A percentile compares a stretch with the other conserved stretches of the same genome.
Evolutionary conservation across 2,329 filamentous ascomycete genomes (phyloP).

Genomic region (Sarocladiaceae sp.): DNA sequence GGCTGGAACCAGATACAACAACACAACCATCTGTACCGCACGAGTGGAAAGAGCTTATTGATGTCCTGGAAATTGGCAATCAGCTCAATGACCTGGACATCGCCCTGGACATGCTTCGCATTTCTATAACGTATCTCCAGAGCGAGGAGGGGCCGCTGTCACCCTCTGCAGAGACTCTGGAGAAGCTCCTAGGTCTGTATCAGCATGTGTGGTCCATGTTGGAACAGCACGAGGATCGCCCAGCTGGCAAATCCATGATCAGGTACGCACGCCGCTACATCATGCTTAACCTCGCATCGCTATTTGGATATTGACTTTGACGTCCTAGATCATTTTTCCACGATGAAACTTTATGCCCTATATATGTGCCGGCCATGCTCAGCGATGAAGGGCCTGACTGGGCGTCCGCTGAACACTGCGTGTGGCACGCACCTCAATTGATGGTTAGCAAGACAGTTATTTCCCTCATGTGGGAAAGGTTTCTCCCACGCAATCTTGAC

Average conservation of each 20-base stretch:
- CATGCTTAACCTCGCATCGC: not conserved
- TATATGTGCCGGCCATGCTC: not conserved
- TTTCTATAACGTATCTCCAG: not conserved
- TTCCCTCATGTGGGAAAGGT: not conserved
- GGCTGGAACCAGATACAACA: constrained; percentile 2
- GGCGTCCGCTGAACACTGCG: not conserved
- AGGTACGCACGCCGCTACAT: not conserved
- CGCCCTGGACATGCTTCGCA: constrained; percentile 1
- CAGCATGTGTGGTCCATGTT: constrained; percentile 8
- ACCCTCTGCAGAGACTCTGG: constrained; percentile 10
- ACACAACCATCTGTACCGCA: not conserved
- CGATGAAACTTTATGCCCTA: not conserved
- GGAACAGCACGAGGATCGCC: not conserved
- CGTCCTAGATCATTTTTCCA: not conserved
- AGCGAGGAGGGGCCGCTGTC: not conserved
- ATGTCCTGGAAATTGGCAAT: not conserved
- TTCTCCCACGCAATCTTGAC: constrained; percentile 7
- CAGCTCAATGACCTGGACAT: not conserved
- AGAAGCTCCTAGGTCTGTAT: constrained; percentile 14
- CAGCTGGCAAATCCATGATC: not conserved
- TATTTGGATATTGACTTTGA: not conserved
- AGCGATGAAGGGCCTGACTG: not conserved
- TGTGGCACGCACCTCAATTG: not conserved
- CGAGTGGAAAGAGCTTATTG: not conserved
- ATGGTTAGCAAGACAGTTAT: not conserved